Base-by-base conservation (phyloP, 352 stramenopile genomes). In the Thalassiosira livingstoniorum region DNA sequence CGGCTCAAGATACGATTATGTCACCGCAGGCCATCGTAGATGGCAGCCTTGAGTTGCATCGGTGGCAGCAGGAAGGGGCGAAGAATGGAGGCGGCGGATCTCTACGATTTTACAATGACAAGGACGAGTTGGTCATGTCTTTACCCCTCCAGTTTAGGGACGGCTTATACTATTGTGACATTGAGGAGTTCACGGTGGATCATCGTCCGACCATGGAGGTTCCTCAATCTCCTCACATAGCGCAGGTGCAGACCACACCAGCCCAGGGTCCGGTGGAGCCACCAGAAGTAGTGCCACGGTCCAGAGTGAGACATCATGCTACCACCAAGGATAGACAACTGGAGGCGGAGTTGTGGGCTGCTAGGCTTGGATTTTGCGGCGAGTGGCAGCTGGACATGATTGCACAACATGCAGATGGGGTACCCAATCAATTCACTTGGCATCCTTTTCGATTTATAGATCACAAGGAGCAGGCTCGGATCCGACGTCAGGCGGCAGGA, bases 381-480 rank as follows among this genome's bases (percentile, higher is more conserved):
- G 39, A 47, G 15, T 47, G 39, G 39, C 39, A 47, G 15, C 15
- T 47, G 39, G 39, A 47, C 15, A 15, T 47, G 7, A 47, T 47
- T 47, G 39, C 39, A 47, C 7, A 47, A 18, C 7, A 47, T 15
- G 39, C 15, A 18, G 15, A 7, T 47, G 39, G 39, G 7, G 15
- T 15, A 18, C 39, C 39, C 7, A 15, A 7, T 18, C 7, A 47
- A 15, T 47, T 47, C 15, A 15, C 39, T 18, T 15, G 7, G 39
- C 39, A 47, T 47, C 39, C 39, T 18, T 47, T 47, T 47, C 39
- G 39, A 7, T 7, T 18, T 47, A 47, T 47, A 18, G 39, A 7
- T 47, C 15, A 15, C 7, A 72, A 73, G 27, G 60, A 73, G 27
- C 37, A 62, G 5, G 71, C 71, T 7, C 31, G 47, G 4, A 80